Evolutionary conservation across 2,329 filamentous ascomycete genomes (phyloP), one percentile per base, ranked within the genome.

Genomic region (Dactylellina cionopaga): DNA sequence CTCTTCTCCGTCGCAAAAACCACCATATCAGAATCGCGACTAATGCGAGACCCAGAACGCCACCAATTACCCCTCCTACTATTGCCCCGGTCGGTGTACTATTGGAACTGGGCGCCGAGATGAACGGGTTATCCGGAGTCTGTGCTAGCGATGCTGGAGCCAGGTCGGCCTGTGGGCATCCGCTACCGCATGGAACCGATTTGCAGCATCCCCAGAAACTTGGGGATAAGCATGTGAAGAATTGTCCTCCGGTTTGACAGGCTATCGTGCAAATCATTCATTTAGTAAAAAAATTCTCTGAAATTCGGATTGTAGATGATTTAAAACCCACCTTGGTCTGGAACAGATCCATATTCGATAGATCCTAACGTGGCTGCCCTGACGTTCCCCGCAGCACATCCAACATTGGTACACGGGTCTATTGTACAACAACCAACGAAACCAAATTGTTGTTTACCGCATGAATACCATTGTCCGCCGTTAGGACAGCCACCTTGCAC

Each of bases 161-260:
- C 10, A 72, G 22, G 9, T 63, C 31, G 9, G 22, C 27, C 35
- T 37, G 17, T 41, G 68, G 52, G 17, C 68, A 72, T 11, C 59
- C 59, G 11, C 22, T 9, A 19, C 49, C 64, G 41, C 68, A 72
- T 3, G 68, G 68, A 4, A 31, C 44, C 10, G 52, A 58, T 46
- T 58, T 72, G 43, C 68, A 72, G 35, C 68, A 72, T 47, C 68
- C 68, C 68, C 68, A 72, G 44, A 72, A 72, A 17, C 51, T 35
- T 5, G 68, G 68, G 5, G 54, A 44, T 7, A 25, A 1, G 29
- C 68, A 72, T n/a, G 68, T 72, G 25, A 37, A 72, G 43, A 72
- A 72, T 1, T 33, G 37, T 29, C 68, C 68, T 9, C 68, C 68
- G 4, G n/a, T 0, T 11, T 54, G 68, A n/a, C 68, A 72, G 41